These are phyloP conservation scores for Debaryomyces prosopidis DNA, from an alignment of 805 yeast species.

Conservation along the genomic window DNA sequence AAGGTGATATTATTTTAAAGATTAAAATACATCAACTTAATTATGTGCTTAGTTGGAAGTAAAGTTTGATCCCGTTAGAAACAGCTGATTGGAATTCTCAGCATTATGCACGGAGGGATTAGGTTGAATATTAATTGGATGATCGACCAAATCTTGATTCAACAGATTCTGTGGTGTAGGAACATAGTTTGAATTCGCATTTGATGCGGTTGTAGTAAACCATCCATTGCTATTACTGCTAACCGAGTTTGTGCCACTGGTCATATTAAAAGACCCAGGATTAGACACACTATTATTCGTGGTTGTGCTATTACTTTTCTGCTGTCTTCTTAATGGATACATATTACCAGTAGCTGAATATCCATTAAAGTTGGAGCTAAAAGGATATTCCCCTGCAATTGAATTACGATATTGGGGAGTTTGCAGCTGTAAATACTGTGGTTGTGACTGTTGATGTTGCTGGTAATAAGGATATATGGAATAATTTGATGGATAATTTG, in stretches of 20 bases:
- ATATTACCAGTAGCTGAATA: background rate
- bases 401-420: background rate
- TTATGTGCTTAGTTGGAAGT: background rate
- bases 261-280: background rate
- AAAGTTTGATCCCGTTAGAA: background rate
- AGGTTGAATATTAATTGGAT: background rate
- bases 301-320: background rate
- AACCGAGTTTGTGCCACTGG: background rate
- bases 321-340: background rate
- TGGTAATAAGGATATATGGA: background rate
- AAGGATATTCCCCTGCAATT: background rate
- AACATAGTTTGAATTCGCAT: background rate
- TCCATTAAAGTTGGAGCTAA: background rate
- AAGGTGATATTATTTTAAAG: no score
- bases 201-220: slow-evolving; percentile 3
- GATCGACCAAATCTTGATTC: background rate
- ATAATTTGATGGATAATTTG: background rate
- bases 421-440: background rate
- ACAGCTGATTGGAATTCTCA: background rate
- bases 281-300: background rate
- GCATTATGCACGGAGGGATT: background rate
- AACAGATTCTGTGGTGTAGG: background rate
- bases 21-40: background rate
- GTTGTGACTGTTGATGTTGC: background rate
- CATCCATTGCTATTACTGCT: slow-evolving; percentile 1